These are phyloP conservation scores for Hirschfeldia incana DNA, from an alignment of 345 rosid species.

Conservation along the genomic window DNA sequence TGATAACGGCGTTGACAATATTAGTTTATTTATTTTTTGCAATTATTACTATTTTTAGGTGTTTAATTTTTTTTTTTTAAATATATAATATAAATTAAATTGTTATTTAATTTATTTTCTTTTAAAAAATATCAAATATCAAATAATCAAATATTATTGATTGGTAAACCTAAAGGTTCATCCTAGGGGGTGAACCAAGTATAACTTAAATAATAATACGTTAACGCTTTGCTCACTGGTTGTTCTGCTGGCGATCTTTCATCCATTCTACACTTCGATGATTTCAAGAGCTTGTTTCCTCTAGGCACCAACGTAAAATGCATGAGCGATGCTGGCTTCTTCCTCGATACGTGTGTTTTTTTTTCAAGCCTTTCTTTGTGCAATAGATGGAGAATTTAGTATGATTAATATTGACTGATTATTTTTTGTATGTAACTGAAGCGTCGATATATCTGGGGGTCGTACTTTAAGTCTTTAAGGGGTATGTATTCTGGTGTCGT, in stretches of 20 bases:
- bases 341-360: conserved; percentile 66
- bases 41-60: too few relatives aligned
- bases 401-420: neutral
- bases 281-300: conserved; percentile 57
- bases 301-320: conserved; percentile 69
- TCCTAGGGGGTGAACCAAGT: too few relatives aligned
- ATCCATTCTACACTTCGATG: conserved; percentile 64
- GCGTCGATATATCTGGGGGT: conserved; percentile 79
- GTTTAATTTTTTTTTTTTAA: too few relatives aligned
- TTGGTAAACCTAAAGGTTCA: too few relatives aligned
- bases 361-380: neutral
- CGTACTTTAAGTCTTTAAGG: conserved; percentile 71
- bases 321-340: conserved; percentile 95
- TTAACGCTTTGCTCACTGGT: conserved; percentile 83
- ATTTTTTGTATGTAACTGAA: conserved; percentile 35
- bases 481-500: conserved; percentile 70
- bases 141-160: too few relatives aligned
- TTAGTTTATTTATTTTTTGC: too few relatives aligned
- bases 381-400: neutral
- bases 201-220: neutral
- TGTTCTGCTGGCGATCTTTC: conserved; percentile 96
- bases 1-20: too few relatives aligned
- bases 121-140: too few relatives aligned
- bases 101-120: too few relatives aligned
- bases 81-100: too few relatives aligned